A percentile compares a stretch with the other conserved stretches of the same genome.
These are phyloP conservation scores for Entamoeba histolytica DNA, from an alignment of 208 protist species.

Conservation along the genomic window DNA sequence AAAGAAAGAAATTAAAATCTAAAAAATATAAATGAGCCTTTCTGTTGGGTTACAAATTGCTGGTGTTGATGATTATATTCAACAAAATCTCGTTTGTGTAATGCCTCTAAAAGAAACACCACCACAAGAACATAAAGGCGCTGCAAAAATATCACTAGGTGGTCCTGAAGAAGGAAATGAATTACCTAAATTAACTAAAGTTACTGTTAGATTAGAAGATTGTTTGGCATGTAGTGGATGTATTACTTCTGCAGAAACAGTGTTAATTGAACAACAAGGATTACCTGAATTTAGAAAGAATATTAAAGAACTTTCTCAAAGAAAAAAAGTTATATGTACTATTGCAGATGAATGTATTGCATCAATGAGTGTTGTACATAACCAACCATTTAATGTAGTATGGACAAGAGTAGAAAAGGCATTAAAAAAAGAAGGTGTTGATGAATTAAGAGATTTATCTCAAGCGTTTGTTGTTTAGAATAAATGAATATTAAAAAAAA, in stretches of 20 bases:
- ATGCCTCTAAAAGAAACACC: neutral
- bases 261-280: neutral
- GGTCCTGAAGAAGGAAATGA: neutral
- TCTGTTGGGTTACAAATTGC: neutral
- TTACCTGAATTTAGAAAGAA: neutral
- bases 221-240: neutral
- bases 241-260: neutral
- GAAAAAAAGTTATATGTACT: neutral
- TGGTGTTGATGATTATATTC: neutral
- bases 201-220: neutral
- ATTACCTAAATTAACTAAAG: neutral
- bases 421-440: neutral
- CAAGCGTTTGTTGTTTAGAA: neutral
- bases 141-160: neutral
- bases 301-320: neutral
- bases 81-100: neutral
- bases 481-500: no score
- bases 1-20: neutral
- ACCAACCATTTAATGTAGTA: neutral
- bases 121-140: neutral
- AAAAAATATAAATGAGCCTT: neutral
- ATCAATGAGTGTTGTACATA: neutral
- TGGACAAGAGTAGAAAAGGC: neutral
- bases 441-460: neutral
- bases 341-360: neutral